Evolutionary conservation across 2,329 filamentous ascomycete genomes (phyloP), one percentile per base, ranked within the genome.

Genomic region (Trichoderma sp.): DNA sequence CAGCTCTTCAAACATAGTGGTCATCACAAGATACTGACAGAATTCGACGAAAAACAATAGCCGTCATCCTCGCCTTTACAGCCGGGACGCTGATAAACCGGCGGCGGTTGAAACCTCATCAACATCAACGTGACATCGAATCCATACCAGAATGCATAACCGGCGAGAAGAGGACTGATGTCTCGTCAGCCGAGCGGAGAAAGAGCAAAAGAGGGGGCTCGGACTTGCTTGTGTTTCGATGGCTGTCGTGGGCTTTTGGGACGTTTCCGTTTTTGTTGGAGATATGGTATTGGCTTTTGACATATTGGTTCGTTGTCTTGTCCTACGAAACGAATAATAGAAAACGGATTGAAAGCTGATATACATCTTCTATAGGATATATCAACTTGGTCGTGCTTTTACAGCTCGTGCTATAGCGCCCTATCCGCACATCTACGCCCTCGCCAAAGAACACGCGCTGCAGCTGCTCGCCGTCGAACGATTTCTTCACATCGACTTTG

Each of bases 281-380:
- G 63, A 49, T 66, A 31, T 66, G 63, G 63, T 66, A 66, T 16
- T 66, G 63, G 63, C 13, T 56, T 14, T 16, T 66, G n/a, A 66
- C 63, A 5, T 66, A 66, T 13, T 66, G 63, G 63, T 66, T 47
- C 8, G 63, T 16, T 16, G 13, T n/a, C 10, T 29, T 35, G 10
- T 16, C 11, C 1, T 19, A 43, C 40, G 19, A n/a, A n/a, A 8
- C 3, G 37, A 43, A 19, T 10, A 3, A 35, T 10, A 19, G 19
- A n/a, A 5, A 43, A 43, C 8, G 16, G n/a, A 8, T 37, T 11
- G 2, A n/a, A 29, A 27, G 1, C 37, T 37, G 13, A 62, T 49
- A 5, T 11, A 13, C 13, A n/a, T 0, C 3, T 27, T 27, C 52
- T 4, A 6, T 11, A 65, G 63, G 63, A 24, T 66, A 8, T 66